Evolutionary conservation across 2,329 filamentous ascomycete species (phyloP), one percentile per base, ranked within the genome.

Genomic region (Periconia digitata): DNA sequence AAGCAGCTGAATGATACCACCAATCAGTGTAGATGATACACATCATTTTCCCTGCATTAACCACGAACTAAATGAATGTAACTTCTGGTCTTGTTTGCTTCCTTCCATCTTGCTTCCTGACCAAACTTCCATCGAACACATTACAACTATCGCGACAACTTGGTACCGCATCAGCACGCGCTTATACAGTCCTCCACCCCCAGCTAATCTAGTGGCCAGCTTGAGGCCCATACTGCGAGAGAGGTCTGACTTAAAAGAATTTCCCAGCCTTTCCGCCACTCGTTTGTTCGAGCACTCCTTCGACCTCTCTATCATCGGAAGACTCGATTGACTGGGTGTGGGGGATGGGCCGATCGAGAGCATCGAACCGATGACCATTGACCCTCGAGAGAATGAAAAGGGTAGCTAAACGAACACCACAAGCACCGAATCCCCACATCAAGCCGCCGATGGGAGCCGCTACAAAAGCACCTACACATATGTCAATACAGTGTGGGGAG

Each of bases 361-460:
- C 86, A 62, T 84, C 79, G 64, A 92, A 92, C 6, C 79, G 77
- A 36, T 73, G 73, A 2, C 85, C 85, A n/a, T 72, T 77, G 16
- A 72, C 56, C 71, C 79, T 86, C 10, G 87, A 82, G 53, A 74
- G 59, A 21, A 78, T 49, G 60, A 77, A 90, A 57, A 85, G 82
- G 43, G 81, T 79, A 0, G 72, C 67, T 35, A 92, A 68, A 22
- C 89, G 79, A 36, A 85, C 59, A 13, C 62, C 77, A 29, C 88
- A 78, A 5, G 86, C 87, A 2, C 76, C 80, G 36, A 85, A 79
- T 0, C 83, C 87, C 81, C 86, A 92, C 27, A 92, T 71, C 16
- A 92, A 62, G 18, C 87, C 87, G 1, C 89, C 89, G 2, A 92
- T 72, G 0, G 89, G 89, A 0, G 89, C 89, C 8, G 86, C 87